Conservation (phyloP, 345 rosid genomes). For the Pseudoturritis turrita region DNA sequence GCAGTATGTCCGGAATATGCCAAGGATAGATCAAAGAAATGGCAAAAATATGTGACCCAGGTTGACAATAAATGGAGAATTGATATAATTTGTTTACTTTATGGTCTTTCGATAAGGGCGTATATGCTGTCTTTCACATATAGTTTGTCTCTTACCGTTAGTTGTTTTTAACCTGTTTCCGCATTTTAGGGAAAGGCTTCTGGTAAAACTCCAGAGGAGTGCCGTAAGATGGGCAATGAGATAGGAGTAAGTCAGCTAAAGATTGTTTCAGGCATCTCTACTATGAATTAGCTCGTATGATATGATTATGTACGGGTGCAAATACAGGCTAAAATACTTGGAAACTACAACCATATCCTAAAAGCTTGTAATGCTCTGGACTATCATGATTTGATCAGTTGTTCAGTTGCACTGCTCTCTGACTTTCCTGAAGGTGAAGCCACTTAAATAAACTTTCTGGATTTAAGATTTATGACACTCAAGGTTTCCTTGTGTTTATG, state of each 20-base stretch:
- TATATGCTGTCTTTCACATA: not conserved
- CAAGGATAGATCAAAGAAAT: constrained; percentile 78
- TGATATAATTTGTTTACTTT: not conserved
- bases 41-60: constrained; percentile 91
- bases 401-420: constrained; percentile 68
- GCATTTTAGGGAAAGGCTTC: constrained; percentile 82
- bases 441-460: not conserved
- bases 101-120: not conserved
- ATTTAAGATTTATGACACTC: constrained; percentile 10
- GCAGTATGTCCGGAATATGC: constrained; percentile 44
- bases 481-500: constrained; percentile 17
- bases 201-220: constrained; percentile 67
- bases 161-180: constrained; percentile 6
- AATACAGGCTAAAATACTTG: constrained; percentile 74
- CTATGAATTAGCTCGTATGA: constrained; percentile 10
- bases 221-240: constrained; percentile 56
- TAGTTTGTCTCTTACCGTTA: not conserved
- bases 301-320: constrained; percentile 28
- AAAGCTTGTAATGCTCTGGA: constrained; percentile 84
- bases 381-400: constrained; percentile 87
- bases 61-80: constrained; percentile 34
- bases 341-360: constrained; percentile 61
- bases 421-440: constrained; percentile 76
- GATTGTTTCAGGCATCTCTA: constrained; percentile 17
- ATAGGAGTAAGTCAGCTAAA: constrained; percentile 60